Evolutionary conservation across 306 rosid genomes (phyloP), one percentile per base, ranked within the genome.

Genomic region (Hylodesmum podocarpum): DNA sequence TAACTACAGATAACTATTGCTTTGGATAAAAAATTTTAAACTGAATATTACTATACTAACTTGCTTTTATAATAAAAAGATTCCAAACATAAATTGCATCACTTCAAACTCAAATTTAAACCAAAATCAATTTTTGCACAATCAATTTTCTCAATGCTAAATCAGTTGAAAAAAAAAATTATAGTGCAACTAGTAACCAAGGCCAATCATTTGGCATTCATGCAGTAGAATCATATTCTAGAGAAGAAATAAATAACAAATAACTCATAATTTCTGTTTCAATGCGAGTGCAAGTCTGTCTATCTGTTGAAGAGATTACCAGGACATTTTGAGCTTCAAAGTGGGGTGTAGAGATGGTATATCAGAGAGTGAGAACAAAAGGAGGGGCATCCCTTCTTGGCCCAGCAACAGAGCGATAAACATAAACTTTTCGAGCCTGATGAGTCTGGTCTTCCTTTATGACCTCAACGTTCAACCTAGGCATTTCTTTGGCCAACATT

Each of bases 341-440:
- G 80, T 40, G 12, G 40, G 29, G 29, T 58, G 37, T 58, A 49
- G 66, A 24, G 57, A 75, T 27, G 29, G 54, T 67, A 65, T 9
- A 39, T 89, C 76, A 87, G 27, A 91, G 91, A 66, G 91, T 90
- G 81, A 93, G 83, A 79, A 89, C 97, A 80, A 83, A 93, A 5
- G 95, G 84, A 29, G 96, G 98, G 34, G 93, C 92, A 67, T 93
- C 98, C 78, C 77, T 84, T 79, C 98, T 89, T 9, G 90, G 94
- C 22, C 98, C 98, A 15, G 88, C 91, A 64, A 93, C 88, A 41
- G 98, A 79, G 28, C 96, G 96, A 81, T 93, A 91, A 33, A 89
- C 92, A 70, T 91, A 93, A 76, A 93, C 80, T 53, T 78, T 89
- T 25, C 83, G 86, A 39, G 91, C 92, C 53, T 68, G 81, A 44